Evolutionary conservation across 73 alveolate species (phyloP).

Genomic region (Diophrys appendiculata): DNA sequence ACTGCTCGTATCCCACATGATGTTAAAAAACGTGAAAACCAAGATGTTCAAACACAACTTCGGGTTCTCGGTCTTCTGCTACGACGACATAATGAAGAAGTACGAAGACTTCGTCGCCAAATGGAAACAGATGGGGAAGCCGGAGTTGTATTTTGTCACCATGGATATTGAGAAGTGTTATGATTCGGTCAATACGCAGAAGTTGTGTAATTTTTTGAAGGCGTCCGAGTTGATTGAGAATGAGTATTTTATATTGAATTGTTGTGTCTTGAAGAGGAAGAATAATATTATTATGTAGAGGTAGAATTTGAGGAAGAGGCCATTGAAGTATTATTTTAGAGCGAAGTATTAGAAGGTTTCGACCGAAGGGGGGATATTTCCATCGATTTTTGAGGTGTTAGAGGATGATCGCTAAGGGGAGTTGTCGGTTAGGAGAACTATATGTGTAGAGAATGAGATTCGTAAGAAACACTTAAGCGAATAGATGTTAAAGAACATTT

Average conservation of each 20-base stretch:
- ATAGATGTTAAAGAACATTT: conserved; percentile 8
- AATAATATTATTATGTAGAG: conserved; percentile 44
- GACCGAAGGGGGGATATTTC: conserved; percentile 59
- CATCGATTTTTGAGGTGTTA: conserved; percentile 37
- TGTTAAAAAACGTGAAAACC: conserved; percentile 57
- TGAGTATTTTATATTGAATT: conserved; percentile 40
- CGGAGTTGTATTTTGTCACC: conserved; percentile 67
- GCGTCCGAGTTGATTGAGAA: conserved; percentile 59
- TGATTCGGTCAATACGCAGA: conserved; percentile 69
- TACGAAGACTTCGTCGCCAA: conserved; percentile 64
- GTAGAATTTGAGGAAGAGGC: conserved; percentile 34
- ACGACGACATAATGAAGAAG: conserved; percentile 71
- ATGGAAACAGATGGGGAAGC: conserved; percentile 66
- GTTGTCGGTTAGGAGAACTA: conserved; percentile 38
- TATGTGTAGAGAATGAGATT: conserved; percentile 45
- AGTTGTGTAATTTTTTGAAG: conserved; percentile 58
- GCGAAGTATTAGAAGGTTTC: conserved; percentile 49
- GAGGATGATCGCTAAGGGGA: conserved; percentile 53
- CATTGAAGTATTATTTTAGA: conserved; percentile 40
- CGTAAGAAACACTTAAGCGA: conserved; percentile 40
- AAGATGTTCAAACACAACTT: conserved; percentile 48
- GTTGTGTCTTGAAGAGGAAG: conserved; percentile 48
- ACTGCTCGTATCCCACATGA: conserved; percentile 46
- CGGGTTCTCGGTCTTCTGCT: conserved; percentile 83
- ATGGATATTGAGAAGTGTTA: conserved; percentile 85